Percentiles rank a stretch among this genome's conserved stretches.
These are phyloP conservation scores for Russula virescens DNA, from an alignment of 768 basidiomycete genomes.

Conservation along the genomic window DNA sequence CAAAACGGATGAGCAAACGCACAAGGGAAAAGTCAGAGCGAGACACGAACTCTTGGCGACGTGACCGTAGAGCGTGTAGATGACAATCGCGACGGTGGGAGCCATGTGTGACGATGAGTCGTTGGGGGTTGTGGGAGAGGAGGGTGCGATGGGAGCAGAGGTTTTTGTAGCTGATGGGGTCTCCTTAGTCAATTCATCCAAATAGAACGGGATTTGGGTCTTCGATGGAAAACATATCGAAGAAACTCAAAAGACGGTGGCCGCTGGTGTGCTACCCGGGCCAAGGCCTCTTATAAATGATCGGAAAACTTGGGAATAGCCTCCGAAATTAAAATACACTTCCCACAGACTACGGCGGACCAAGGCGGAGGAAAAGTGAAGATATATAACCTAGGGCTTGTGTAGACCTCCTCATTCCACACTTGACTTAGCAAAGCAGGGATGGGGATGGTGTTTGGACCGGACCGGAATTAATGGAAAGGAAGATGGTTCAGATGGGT, in stretches of 20 bases:
- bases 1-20: conserved; percentile 13
- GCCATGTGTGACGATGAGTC: conserved; percentile 20
- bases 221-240: conserved; percentile 39
- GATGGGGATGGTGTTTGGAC: no score
- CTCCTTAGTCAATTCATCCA: conserved; percentile 27
- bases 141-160: conserved; percentile 7
- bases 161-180: conserved; percentile 22
- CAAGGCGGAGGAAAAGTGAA: no score
- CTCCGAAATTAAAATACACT: no score
- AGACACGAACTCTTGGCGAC: conserved; percentile 52
- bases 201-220: conserved; percentile 33
- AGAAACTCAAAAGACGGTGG: not conserved
- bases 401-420: no score
- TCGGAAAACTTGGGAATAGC: no score
- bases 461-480: no score
- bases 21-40: conserved; percentile 4
- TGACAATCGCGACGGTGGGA: conserved; percentile 62
- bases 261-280: no score
- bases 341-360: no score
- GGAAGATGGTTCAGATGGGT: no score
- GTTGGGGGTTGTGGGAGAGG: conserved; percentile 1
- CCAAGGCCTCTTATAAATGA: no score
- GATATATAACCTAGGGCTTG: no score
- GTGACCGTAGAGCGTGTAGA: conserved; percentile 74
- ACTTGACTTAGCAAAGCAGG: no score